These are phyloP conservation scores for Parascedosporium putredinis DNA, from an alignment of 2,329 filamentous ascomycete genomes.

Conservation along the genomic window DNA sequence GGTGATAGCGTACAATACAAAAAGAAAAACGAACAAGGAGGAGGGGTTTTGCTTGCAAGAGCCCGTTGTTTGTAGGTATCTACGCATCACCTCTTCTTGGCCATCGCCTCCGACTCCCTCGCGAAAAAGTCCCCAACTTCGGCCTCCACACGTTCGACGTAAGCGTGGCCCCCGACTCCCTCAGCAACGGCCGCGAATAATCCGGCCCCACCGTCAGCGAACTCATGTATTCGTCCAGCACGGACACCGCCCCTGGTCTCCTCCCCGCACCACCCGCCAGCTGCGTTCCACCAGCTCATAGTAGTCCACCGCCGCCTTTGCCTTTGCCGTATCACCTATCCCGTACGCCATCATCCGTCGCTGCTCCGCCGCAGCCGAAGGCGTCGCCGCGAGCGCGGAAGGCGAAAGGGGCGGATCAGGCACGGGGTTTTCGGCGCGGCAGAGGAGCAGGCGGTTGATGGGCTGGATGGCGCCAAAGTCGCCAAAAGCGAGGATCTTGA, in stretches of 20 bases:
- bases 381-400: no score
- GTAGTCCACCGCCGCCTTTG: not conserved
- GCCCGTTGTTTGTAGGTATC: no score
- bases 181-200: not conserved
- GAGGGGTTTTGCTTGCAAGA: no score
- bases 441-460: not conserved
- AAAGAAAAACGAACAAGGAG: no score
- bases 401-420: not conserved
- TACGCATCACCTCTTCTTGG: no score
- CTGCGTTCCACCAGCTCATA: not conserved
- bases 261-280: not conserved
- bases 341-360: no score
- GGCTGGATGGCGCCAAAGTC: slow-evolving; percentile 4
- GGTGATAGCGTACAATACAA: no score
- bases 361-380: no score
- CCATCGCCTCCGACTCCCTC: slow-evolving; percentile 1
- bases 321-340: no score
- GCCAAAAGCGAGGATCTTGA: slow-evolving; percentile 3
- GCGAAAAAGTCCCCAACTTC: not conserved
- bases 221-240: slow-evolving; percentile 1
- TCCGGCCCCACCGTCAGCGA: not conserved
- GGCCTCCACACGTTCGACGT: slow-evolving; percentile 1
- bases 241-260: not conserved
- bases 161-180: not conserved
- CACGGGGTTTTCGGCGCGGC: not conserved